Evolutionary conservation across 108 stramenopile species (phyloP), one percentile per base, ranked within the genome.

Genomic region (Cylindrotheca fusiformis): DNA sequence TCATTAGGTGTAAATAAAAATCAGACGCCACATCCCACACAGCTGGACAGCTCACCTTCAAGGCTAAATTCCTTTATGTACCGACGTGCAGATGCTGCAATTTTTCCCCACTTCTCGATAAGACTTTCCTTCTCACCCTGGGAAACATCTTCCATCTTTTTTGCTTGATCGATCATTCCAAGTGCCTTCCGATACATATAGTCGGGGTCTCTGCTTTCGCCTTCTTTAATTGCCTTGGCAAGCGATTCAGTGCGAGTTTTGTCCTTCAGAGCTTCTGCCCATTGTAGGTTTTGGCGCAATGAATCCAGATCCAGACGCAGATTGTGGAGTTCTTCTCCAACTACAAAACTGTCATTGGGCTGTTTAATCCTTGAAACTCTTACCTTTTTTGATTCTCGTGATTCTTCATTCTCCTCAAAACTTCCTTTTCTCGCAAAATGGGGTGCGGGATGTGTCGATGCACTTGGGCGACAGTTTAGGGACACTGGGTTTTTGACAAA

Each of bases 11-110:
- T n/a, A n/a, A n/a, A n/a, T n/a, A n/a, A n/a, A n/a, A n/a, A n/a
- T n/a, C n/a, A n/a, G n/a, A n/a, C n/a, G n/a, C n/a, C n/a, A n/a
- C n/a, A n/a, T n/a, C n/a, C n/a, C n/a, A n/a, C n/a, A n/a, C n/a
- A n/a, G n/a, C n/a, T n/a, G n/a, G n/a, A n/a, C n/a, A n/a, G n/a
- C n/a, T n/a, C n/a, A 26, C 89, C 89, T 68, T 91, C 86, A 67
- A 91, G 53, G 59, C 84, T 83, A 50, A 91, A 87, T 47, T 85
- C 82, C 20, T 82, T 79, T 48, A 91, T 49, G 50, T 72, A 69
- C 50, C 52, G 73, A 14, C 74, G 69, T 4, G 85, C 81, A 45
- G 46, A 41, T 27, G 41, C 19, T 24, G 80, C 82, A 20, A 63
- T 51, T n/a, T 23, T 28, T 3, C 45, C 22, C 60, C 69, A 69